Percentiles rank a stretch among this genome's conserved stretches.
phyloP scores from a whole-genome alignment of 805 yeast genomes.

The Alloascoidea africana region DNA sequence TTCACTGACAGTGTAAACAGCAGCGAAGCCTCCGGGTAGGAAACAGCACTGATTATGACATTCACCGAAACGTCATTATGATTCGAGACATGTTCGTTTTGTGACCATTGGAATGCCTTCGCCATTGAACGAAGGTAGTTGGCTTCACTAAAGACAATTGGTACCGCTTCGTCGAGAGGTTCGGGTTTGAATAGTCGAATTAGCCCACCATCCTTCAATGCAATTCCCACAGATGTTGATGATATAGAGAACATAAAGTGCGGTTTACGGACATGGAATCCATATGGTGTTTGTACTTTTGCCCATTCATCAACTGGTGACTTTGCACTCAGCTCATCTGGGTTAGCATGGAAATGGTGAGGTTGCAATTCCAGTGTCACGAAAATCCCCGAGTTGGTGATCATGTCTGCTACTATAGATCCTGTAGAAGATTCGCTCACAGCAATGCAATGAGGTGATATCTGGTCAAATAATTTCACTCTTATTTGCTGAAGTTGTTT shows the following conservation, averaged over 20 bases:
- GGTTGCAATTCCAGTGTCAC: not conserved
- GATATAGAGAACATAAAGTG: constrained; percentile 33
- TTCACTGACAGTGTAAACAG: constrained; percentile 38
- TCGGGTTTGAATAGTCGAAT: constrained; percentile 17
- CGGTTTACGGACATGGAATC: constrained; percentile 42
- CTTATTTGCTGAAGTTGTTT: not conserved
- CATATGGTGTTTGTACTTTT: constrained; percentile 50
- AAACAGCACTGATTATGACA: constrained; percentile 21
- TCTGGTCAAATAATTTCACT: not conserved
- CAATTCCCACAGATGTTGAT: constrained; percentile 30
- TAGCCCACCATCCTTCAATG: constrained; percentile 68
- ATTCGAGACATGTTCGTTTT: constrained; percentile 22
- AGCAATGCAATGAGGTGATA: not conserved
- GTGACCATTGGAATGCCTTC: constrained; percentile 17
- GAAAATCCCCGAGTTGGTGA: not conserved
- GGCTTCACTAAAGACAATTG: constrained; percentile 39
- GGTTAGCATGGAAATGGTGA: not conserved
- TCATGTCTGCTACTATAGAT: not conserved
- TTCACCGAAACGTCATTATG: constrained; percentile 25
- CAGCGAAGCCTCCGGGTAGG: constrained; percentile 13
- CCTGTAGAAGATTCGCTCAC: not conserved
- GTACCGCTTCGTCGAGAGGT: constrained; percentile 22
- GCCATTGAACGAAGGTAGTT: constrained; percentile 20
- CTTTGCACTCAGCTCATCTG: not conserved
- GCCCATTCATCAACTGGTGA: constrained; percentile 44